Percentiles rank a stretch among this genome's conserved stretches.
Conservation (phyloP, 306 rosid species). For the Fagus crenata region DNA sequence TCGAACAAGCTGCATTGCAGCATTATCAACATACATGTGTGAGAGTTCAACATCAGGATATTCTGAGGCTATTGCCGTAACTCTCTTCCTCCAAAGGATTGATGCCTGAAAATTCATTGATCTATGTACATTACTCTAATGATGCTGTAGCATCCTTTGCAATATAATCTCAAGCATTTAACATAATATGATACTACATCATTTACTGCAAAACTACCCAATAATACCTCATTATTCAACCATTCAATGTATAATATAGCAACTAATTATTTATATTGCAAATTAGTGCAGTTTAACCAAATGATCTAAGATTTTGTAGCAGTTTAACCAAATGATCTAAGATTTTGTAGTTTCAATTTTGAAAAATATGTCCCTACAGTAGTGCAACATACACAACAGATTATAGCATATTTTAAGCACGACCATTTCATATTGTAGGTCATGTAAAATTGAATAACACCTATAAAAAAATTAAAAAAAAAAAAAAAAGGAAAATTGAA, state of each 20-base stretch:
- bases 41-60: conserved; percentile 92
- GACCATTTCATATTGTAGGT: no score
- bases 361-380: neutral
- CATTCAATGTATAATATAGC: neutral
- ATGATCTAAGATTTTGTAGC: no score
- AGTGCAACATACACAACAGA: no score
- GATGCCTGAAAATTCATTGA: conserved; percentile 61
- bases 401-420: no score
- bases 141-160: neutral
- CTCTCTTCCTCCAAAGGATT: conserved; percentile 85
- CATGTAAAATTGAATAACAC: no score
- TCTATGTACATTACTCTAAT: neutral
- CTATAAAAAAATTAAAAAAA: no score
- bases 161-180: neutral
- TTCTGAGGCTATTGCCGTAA: conserved; percentile 58
- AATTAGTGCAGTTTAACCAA: no score
- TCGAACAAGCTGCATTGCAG: conserved; percentile 91
- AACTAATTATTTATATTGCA: no score
- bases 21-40: conserved; percentile 97
- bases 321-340: no score
- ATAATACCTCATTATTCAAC: neutral
- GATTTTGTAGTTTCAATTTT: neutral
- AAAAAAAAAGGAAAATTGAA: no score
- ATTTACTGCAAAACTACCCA: neutral
- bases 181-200: neutral